A percentile compares a stretch with the other conserved stretches of the same genome.
Conservation (phyloP, 495 filamentous ascomycete species). For the Daldinia bambusicola region DNA sequence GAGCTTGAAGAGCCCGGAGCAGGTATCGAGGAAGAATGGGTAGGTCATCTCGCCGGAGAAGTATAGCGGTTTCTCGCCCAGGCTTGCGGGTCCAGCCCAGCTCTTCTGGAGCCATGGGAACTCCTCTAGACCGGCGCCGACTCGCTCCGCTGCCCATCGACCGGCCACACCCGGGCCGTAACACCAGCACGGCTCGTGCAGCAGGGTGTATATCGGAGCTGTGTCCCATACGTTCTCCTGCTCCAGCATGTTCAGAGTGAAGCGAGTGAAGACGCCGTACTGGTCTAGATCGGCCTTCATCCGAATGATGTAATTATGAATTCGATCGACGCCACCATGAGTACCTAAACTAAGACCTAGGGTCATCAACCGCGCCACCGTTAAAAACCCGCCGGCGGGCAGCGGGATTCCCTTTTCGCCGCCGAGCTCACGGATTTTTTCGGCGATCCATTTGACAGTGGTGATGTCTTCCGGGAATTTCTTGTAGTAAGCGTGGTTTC, state of each 20-base stretch:
- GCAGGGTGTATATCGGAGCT: slow-evolving; percentile 81
- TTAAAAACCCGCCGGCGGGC: slow-evolving; percentile 74
- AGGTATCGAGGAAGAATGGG: slow-evolving; percentile 81
- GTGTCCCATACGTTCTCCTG: slow-evolving; percentile 72
- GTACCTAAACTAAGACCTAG: slow-evolving; percentile 80
- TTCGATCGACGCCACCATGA: slow-evolving; percentile 75
- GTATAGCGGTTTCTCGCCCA: slow-evolving; percentile 66
- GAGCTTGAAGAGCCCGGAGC: slow-evolving; percentile 73
- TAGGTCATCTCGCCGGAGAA: slow-evolving; percentile 96
- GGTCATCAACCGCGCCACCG: slow-evolving; percentile 74
- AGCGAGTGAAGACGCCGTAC: slow-evolving; percentile 77
- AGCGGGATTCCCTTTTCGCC: slow-evolving; percentile 62
- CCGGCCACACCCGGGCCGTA: slow-evolving; percentile 58
- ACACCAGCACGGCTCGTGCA: slow-evolving; percentile 89
- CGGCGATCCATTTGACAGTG: slow-evolving; percentile 71
- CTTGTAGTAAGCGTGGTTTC: slow-evolving; percentile 79
- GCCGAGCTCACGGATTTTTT: slow-evolving; percentile 64
- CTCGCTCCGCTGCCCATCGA: slow-evolving; percentile 61
- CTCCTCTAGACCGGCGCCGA: slow-evolving; percentile 49
- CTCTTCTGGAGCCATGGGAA: slow-evolving; percentile 57
- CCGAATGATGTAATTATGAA: slow-evolving; percentile 77
- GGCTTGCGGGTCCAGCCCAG: slow-evolving; percentile 46
- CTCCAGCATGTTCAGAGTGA: slow-evolving; percentile 74
- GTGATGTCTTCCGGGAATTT: slow-evolving; percentile 89
- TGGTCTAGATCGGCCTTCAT: slow-evolving; percentile 74